Conservation (phyloP, 192 early-diverging fungal species). For the Coemansia sp. region DNA sequence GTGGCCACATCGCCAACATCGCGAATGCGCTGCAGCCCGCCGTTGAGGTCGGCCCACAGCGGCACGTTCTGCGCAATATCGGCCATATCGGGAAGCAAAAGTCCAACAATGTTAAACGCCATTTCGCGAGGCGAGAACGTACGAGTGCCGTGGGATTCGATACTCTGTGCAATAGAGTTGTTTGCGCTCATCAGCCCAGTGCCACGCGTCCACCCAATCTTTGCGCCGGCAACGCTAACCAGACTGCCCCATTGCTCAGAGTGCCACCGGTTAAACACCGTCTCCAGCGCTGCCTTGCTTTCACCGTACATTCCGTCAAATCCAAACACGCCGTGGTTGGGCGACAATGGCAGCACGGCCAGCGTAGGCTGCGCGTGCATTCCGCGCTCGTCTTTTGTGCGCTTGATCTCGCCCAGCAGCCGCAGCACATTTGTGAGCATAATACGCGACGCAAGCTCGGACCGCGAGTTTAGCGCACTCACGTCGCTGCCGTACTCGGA, state of each 20-base stretch:
- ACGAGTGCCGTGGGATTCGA: slow-evolving; percentile 79
- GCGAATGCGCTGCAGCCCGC: slow-evolving; percentile 82
- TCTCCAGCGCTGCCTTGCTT: slow-evolving; percentile 90
- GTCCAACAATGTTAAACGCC: slow-evolving; percentile 89
- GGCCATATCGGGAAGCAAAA: slow-evolving; percentile 78
- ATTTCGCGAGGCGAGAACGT: slow-evolving; percentile 92
- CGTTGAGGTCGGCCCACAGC: slow-evolving; percentile 95
- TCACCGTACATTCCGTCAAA: slow-evolving; percentile 91
- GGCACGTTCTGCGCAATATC: slow-evolving; percentile 74
- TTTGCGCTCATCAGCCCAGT: slow-evolving; percentile 92
- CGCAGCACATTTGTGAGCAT: slow-evolving; percentile 94
- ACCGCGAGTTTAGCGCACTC: slow-evolving; percentile 72
- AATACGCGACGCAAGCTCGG: slow-evolving; percentile 85
- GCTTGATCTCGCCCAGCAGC: slow-evolving; percentile 81
- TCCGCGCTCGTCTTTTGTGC: slow-evolving; percentile 67
- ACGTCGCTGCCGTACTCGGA: slow-evolving; percentile 83
- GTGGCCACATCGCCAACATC: slow-evolving; percentile 19
- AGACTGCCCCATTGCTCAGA: slow-evolving; percentile 85
- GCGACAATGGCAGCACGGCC: slow-evolving; percentile 87
- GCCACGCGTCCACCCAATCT: slow-evolving; percentile 97
- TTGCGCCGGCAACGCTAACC: slow-evolving; percentile 82
- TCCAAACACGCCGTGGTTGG: slow-evolving; percentile 96
- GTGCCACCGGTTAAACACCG: slow-evolving; percentile 86
- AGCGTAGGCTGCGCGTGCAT: slow-evolving; percentile 80
- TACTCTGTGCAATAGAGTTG: slow-evolving; percentile 81